Base-by-base conservation (phyloP, 768 basidiomycete genomes). In the Boletus rubescentipes region DNA sequence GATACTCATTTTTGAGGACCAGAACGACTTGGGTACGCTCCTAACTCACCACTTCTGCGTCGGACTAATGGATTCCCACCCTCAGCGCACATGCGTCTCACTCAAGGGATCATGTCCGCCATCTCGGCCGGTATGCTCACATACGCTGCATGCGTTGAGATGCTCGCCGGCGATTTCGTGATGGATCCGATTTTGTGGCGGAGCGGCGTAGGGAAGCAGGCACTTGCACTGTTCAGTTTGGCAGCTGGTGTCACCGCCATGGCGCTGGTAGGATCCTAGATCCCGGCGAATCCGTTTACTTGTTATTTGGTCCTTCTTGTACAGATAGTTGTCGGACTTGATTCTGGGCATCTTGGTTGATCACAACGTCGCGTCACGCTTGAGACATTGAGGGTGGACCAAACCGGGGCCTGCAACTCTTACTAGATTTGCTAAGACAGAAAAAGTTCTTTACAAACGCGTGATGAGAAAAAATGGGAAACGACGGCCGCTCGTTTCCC, bases 81-180 rank as follows among this genome's bases (percentile, higher is more conserved):
- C 23, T 29, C 60, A 79, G 79, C 74, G 10, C 73, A 74, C n/a
- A 73, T 85, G 67, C 70, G 75, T 35, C 75, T 87, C 15, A 76
- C 77, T 1, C 85, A 88, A 65, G 90, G 90, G 20, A 63, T 91
- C 40, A 85, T 91, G 85, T 86, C 84, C 8, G 88, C 87, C n/a
- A 75, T 91, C 31, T 89, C 87, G 0, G 87, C 89, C 1, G 89
- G 90, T 4, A 84, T 92, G 86, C 79, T 93, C 45, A 90, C 86
- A 41, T 92, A 91, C 61, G 90, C 86, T 0, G 82, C 86, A 11
- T 88, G 85, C 10, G 89, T 92, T 8, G 91, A 92, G 76, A 92
- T 93, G 87, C 80, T 93, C 47, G 90, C 88, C 0, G 90, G 82
- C 3, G 90, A 93, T 68, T 91, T 92, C 59, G 87, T 92, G 39